phyloP scores from a whole-genome alignment of 495 filamentous ascomycete species.

The Tricharina praecox region DNA sequence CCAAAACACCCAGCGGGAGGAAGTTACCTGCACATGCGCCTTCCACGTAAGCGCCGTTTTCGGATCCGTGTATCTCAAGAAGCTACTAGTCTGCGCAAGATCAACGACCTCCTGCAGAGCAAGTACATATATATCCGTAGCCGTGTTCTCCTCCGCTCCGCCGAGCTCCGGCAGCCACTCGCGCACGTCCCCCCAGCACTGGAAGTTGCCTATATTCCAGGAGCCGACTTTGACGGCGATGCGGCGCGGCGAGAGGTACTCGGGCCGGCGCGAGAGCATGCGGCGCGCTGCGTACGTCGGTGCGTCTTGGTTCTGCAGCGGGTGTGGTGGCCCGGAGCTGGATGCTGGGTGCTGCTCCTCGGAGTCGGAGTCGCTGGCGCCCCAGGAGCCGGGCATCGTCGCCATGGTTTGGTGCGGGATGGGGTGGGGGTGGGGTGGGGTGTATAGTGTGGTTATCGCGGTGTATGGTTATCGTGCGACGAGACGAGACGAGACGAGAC shows the following conservation, averaged over 20 bases:
- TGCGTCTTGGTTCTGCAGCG: background rate
- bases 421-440: background rate
- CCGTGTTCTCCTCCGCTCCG: slow-evolving; percentile 38
- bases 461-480: too few species aligned
- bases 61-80: slow-evolving; percentile 51
- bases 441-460: too few species aligned
- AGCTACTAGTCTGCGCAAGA: slow-evolving; percentile 45
- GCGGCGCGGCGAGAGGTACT: slow-evolving; percentile 53
- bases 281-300: background rate
- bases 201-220: slow-evolving; percentile 75
- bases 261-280: slow-evolving; percentile 52
- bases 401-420: background rate
- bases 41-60: slow-evolving; percentile 60
- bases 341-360: background rate
- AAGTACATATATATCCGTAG: slow-evolving; percentile 69
- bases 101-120: slow-evolving; percentile 88
- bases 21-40: slow-evolving; percentile 23
- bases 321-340: background rate
- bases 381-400: background rate
- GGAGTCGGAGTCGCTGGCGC: too few species aligned
- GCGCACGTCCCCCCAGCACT: slow-evolving; percentile 25
- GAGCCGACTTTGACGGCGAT: slow-evolving; percentile 74
- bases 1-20: too few species aligned
- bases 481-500: background rate
- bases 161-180: slow-evolving; percentile 30